These are phyloP conservation scores for Pleodorina starrii DNA, from an alignment of 139 green algal species.

Conservation along the genomic window DNA sequence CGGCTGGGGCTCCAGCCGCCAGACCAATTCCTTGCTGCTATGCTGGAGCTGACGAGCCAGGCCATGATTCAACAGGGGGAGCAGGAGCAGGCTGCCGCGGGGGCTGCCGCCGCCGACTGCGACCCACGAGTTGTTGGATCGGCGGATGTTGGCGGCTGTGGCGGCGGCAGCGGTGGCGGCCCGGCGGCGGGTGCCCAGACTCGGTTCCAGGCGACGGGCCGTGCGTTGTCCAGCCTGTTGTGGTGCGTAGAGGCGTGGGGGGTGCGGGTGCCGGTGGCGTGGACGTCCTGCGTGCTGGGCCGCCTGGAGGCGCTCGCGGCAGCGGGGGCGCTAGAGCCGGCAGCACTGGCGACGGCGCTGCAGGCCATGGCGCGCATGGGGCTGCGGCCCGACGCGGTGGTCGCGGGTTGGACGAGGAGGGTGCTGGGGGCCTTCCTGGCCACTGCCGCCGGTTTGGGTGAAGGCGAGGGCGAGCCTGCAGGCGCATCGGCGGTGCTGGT, in stretches of 20 bases:
- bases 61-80: no score
- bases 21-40: background rate
- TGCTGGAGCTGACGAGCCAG: background rate
- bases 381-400: background rate
- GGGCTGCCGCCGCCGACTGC: background rate
- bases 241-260: conserved; percentile 16
- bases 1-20: conserved; percentile 4
- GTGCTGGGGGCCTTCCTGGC: background rate
- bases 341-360: background rate
- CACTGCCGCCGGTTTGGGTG: no score
- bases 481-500: no score
- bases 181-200: background rate
- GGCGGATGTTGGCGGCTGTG: background rate
- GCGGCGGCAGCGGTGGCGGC: background rate
- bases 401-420: background rate
- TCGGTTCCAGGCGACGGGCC: background rate
- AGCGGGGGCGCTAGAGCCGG: background rate
- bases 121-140: no score
- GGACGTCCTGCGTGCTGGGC: background rate
- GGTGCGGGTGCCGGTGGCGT: background rate
- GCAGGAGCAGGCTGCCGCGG: background rate
- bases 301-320: conserved; percentile 31
- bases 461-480: no score
- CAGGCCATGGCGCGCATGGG: conserved; percentile 27
- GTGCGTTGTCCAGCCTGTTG: background rate